These are phyloP conservation scores for Neurospora tetraspora DNA, from an alignment of 495 filamentous ascomycete species.

Conservation along the genomic window DNA sequence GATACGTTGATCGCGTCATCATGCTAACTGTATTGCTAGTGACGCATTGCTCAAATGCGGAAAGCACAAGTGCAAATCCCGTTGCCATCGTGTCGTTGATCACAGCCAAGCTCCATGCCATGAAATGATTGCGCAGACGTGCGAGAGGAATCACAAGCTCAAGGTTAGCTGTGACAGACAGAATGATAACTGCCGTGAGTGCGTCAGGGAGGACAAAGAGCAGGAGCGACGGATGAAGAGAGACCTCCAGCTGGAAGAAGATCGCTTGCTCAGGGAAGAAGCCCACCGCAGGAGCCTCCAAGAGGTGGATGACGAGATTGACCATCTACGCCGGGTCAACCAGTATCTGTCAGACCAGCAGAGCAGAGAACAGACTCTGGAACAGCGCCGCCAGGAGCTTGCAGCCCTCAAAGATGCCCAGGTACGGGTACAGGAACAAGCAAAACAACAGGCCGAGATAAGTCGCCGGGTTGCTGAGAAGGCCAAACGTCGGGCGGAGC, in stretches of 20 bases:
- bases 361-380: slow-evolving; percentile 34
- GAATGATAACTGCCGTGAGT: slow-evolving; percentile 32
- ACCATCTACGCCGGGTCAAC: slow-evolving; percentile 35
- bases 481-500: not conserved
- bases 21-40: slow-evolving; percentile 16
- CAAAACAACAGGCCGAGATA: slow-evolving; percentile 1
- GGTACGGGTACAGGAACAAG: slow-evolving; percentile 5
- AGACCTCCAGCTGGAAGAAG: slow-evolving; percentile 45
- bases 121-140: slow-evolving; percentile 35
- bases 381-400: slow-evolving; percentile 27
- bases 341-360: slow-evolving; percentile 37
- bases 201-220: slow-evolving; percentile 41
- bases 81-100: slow-evolving; percentile 56
- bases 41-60: slow-evolving; percentile 49
- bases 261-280: slow-evolving; percentile 38
- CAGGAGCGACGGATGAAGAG: slow-evolving; percentile 33
- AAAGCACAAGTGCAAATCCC: slow-evolving; percentile 48
- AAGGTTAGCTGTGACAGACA: slow-evolving; percentile 23
- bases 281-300: slow-evolving; percentile 42
- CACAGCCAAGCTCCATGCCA: slow-evolving; percentile 56
- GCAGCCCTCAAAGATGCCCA: slow-evolving; percentile 10
- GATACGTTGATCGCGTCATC: accelerated
- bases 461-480: not conserved
- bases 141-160: slow-evolving; percentile 42
- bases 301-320: slow-evolving; percentile 49